A percentile compares a stretch with the other conserved stretches of the same genome.
Conservation (phyloP, 2,329 filamentous ascomycete genomes). For the Dactylellina leptospora region DNA sequence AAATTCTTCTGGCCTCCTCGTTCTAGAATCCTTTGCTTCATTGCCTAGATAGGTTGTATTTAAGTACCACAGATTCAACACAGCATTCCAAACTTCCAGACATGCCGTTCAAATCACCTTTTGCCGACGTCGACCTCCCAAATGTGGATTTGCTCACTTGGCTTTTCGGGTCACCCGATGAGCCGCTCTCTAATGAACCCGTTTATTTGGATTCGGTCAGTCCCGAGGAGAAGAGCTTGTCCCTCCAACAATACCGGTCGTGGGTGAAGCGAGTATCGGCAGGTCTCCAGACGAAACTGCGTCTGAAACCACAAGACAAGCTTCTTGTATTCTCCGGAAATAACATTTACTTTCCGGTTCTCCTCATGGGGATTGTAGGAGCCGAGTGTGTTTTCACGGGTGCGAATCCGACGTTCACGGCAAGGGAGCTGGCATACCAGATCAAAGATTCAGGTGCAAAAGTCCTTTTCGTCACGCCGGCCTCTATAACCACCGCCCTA, state of each 20-base stretch:
- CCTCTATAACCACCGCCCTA: slow-evolving; percentile 70
- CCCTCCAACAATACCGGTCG: slow-evolving; percentile 71
- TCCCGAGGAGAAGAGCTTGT: slow-evolving; percentile 74
- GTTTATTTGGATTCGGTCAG: slow-evolving; percentile 69
- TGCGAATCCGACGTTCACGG: slow-evolving; percentile 75
- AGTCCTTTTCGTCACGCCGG: slow-evolving; percentile 71
- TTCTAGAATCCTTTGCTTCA: no score
- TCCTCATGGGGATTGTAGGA: slow-evolving; percentile 78
- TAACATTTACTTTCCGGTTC: slow-evolving; percentile 74
- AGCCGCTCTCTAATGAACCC: slow-evolving; percentile 50
- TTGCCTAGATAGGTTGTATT: no score
- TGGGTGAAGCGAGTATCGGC: slow-evolving; percentile 75
- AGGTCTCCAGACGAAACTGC: slow-evolving; percentile 61
- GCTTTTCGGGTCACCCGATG: slow-evolving; percentile 54
- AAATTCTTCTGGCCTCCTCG: no score
- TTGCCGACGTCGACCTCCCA: slow-evolving; percentile 49
- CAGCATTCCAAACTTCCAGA: no score
- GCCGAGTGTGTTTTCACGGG: slow-evolving; percentile 81
- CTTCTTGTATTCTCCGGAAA: slow-evolving; percentile 79
- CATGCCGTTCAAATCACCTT: slow-evolving; percentile 50
- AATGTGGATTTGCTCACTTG: slow-evolving; percentile 54
- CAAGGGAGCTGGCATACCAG: slow-evolving; percentile 78
- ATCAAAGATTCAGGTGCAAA: slow-evolving; percentile 74
- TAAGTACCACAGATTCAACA: background rate
- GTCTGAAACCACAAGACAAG: slow-evolving; percentile 72